Evolutionary conservation across 805 yeast species (phyloP).

Genomic region (Wickerhamiella azymoides): DNA sequence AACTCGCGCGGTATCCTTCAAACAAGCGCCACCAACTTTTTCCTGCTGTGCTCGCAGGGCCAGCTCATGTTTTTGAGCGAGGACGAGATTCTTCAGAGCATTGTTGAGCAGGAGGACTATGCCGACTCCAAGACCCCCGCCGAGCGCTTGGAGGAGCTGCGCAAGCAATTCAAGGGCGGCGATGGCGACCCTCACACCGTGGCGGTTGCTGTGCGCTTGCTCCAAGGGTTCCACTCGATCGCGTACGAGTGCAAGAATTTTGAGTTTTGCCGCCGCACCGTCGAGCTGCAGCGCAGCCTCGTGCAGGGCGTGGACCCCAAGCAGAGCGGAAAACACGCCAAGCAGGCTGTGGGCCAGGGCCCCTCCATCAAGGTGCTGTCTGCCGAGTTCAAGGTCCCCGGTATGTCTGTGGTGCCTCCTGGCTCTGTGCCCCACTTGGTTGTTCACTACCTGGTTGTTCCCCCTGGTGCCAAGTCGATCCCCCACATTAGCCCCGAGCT

Average conservation of each 20-base stretch:
- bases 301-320: constrained; percentile 57
- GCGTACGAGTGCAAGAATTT: constrained; percentile 65
- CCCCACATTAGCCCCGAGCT: constrained; percentile 16
- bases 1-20: constrained; percentile 76
- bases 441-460: constrained; percentile 59
- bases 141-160: constrained; percentile 38
- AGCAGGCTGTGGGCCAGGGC: constrained; percentile 22
- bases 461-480: constrained; percentile 36
- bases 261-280: constrained; percentile 45
- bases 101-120: constrained; percentile 47
- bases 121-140: constrained; percentile 32
- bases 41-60: constrained; percentile 58
- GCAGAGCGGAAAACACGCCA: constrained; percentile 47
- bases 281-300: constrained; percentile 55
- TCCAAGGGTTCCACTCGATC: constrained; percentile 65
- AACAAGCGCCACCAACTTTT: constrained; percentile 66
- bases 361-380: constrained; percentile 46
- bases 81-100: constrained; percentile 36
- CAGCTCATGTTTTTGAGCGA: constrained; percentile 37
- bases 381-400: constrained; percentile 74
- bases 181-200: constrained; percentile 40
- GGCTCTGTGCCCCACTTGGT: constrained; percentile 61
- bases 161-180: constrained; percentile 37
- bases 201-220: constrained; percentile 47
- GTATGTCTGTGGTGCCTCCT: constrained; percentile 62